Base-by-base conservation (phyloP, 805 yeast species). In the Starmerella cellae region DNA sequence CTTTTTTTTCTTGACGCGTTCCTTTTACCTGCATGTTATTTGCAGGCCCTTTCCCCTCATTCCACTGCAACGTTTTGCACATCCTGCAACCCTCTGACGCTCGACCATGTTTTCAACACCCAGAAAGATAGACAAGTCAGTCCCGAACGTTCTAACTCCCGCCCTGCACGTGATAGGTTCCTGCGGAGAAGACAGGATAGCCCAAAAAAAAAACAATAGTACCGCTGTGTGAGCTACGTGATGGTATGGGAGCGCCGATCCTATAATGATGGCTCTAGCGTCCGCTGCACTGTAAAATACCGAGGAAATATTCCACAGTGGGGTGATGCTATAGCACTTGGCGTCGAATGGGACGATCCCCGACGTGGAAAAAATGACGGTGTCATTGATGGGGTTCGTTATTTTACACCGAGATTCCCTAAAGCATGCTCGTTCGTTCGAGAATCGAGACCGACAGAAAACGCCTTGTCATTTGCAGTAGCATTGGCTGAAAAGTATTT, bases 271-370 rank as follows among this genome's bases (percentile, higher is more conserved):
- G 46, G 44, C 20, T 20, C 8, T 3, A 31, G 46, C 22, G 16
- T 1, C 5, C 48, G 71, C 2, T 80, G 83, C 33, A 81, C 94
- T 0, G 67, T 85, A 2, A 61, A 68, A 39, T 85, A 56, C 52
- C 54, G 69, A 2, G 95, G 95, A 0, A 35, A 39, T 2, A 60
- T 84, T 0, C 75, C 77, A 0, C 65, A 62, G 11, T 84, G 95
- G 95, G 69, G 72, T 0, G 55, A 58, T 9, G 63, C 58, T 0
- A 32, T 49, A 1, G 84, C 88, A 0, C 58, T 73, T 13, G 96
- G 96, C 0, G 68, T 87, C 3, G 95, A 87, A 58, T 87, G 95
- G 95, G 96, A 87, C 56, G 65, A 74, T 35, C 60, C 68, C 0
- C 42, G 46, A 0, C 64, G 84, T 28, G 96, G 96, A 1, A 82